Evolutionary conservation across 192 early-diverging fungal genomes (phyloP), one percentile per base, ranked within the genome.

Genomic region (Entomortierella lignicola): DNA sequence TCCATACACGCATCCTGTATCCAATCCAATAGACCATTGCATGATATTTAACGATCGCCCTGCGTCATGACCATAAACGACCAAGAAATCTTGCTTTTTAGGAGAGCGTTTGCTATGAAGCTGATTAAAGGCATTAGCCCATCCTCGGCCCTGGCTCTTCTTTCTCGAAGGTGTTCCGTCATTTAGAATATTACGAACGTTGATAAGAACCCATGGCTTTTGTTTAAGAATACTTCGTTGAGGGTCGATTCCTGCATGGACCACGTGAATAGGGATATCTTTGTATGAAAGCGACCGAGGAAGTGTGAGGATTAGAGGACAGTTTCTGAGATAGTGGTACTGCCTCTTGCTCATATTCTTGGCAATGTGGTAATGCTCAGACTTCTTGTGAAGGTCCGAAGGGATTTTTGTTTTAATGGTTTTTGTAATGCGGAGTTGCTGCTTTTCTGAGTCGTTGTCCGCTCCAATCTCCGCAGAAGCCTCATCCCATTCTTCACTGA

Each of bases 11-110:
- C 92, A 94, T 11, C 90, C 89, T 8, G 87, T 85, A 66, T 94
- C 92, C 10, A 92, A 55, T 13, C 92, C 92, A 71, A 88, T 85
- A 4, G 89, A 85, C 52, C 83, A 82, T 0, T 56, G 37, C 63
- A 83, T 81, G 18, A 92, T 55, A 53, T 89, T 84, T 29, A 94
- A 69, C 10, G 80, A 83, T 30, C 90, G 69, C 3, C 85, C 69
- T 27, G 92, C 89, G 57, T 89, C 91, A 74, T 94, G 92, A 0
- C 92, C 92, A 74, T 92, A 94, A 21, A 87, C 85, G 13, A 91
- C 64, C 54, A 81, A 73, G 34, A 82, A 67, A 41, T 80, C 56
- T n/a, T 23, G 54, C 59, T 72, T 84, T 42, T 69, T 58, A 8
- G 54, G 65, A 1, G 59, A 50, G 20, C 69, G 63, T 23, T 53